These are phyloP conservation scores for Colletotrichum gigasporum DNA, from an alignment of 2,329 filamentous ascomycete genomes.

Conservation along the genomic window DNA sequence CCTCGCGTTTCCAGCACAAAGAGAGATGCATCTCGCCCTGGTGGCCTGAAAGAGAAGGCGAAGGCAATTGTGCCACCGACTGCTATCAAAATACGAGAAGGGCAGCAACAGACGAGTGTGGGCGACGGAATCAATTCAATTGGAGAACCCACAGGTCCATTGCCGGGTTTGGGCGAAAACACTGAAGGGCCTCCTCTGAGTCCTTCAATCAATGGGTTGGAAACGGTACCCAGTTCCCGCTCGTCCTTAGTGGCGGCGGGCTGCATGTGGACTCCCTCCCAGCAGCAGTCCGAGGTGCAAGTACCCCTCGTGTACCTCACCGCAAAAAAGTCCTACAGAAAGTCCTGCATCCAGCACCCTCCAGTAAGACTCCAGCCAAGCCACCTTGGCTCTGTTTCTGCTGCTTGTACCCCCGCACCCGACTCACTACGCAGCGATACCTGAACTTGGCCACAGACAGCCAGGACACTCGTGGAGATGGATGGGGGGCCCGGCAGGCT, in stretches of 20 bases:
- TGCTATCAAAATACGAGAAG: background rate
- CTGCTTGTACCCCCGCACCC: background rate
- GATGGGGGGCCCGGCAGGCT: too few relatives aligned
- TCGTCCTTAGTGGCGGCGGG: background rate
- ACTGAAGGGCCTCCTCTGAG: too few relatives aligned
- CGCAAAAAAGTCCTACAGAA: constrained; percentile 25
- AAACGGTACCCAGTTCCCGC: background rate
- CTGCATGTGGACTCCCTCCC: constrained; percentile 8
- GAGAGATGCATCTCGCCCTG: background rate
- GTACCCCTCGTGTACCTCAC: background rate
- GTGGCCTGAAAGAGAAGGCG: background rate
- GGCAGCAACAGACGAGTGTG: background rate
- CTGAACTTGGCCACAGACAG: background rate
- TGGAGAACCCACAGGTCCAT: background rate
- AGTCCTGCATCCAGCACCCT: constrained; percentile 19
- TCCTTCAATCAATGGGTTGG: too few relatives aligned
- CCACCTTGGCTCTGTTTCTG: constrained; percentile 3
- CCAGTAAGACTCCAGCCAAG: background rate
- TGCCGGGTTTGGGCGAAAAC: too few relatives aligned
- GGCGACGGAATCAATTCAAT: background rate
- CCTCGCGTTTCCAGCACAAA: constrained; percentile 5
- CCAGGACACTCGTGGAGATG: background rate
- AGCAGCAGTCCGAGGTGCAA: background rate
- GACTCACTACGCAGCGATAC: background rate
- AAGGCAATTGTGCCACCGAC: background rate